These are phyloP conservation scores for Coemansia sp. DNA, from an alignment of 192 early-diverging fungal species.

Conservation along the genomic window DNA sequence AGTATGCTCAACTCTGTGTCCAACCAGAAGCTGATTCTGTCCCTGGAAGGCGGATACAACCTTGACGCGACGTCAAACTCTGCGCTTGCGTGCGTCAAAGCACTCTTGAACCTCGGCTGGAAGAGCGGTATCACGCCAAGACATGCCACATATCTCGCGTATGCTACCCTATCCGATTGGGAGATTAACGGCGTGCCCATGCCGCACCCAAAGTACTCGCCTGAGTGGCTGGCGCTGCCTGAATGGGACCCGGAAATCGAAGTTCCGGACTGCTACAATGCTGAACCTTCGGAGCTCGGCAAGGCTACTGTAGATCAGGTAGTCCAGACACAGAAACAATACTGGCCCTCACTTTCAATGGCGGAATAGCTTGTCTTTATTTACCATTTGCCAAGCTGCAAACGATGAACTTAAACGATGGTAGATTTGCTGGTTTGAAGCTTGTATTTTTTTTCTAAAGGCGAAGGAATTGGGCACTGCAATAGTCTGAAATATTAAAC, in stretches of 20 bases:
- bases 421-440: no score
- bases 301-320: constrained; percentile 33
- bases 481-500: no score
- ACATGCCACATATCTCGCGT: constrained; percentile 25
- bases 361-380: background rate
- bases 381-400: no score
- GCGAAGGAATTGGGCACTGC: no score
- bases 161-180: constrained; percentile 34
- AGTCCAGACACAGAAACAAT: constrained; percentile 15
- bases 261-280: constrained; percentile 18
- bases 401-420: no score
- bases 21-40: constrained; percentile 71
- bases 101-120: constrained; percentile 66
- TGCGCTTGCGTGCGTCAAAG: constrained; percentile 71
- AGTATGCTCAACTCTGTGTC: constrained; percentile 72
- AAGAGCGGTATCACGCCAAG: constrained; percentile 25
- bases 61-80: constrained; percentile 72
- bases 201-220: constrained; percentile 2
- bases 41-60: constrained; percentile 91
- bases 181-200: constrained; percentile 36
- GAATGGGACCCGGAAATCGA: constrained; percentile 32
- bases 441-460: no score
- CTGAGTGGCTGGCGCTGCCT: constrained; percentile 15
- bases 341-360: constrained; percentile 15
- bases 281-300: constrained; percentile 27